phyloP scores from a whole-genome alignment of 140 eudicot genomes.

The Erigeron philadelphicus region DNA sequence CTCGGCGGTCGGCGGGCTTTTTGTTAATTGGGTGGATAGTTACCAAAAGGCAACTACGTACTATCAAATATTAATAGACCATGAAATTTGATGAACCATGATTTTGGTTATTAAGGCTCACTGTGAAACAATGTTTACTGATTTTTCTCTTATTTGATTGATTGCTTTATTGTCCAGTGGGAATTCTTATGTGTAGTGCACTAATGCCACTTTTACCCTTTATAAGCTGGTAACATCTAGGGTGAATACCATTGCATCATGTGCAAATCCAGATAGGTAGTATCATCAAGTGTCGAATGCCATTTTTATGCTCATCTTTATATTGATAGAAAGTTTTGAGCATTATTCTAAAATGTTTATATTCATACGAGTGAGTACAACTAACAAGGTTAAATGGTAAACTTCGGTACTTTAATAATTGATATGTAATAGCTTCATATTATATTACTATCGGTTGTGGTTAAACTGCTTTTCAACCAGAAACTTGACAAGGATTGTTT shows the following conservation, averaged over 20 bases:
- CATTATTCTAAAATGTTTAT: no score
- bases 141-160: no score
- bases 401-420: not conserved
- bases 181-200: no score
- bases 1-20: no score
- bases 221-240: not conserved
- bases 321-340: conserved; percentile 4
- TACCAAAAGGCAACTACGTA: no score
- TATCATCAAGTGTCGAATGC: not conserved
- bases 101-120: no score
- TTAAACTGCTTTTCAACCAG: not conserved
- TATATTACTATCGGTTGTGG: not conserved
- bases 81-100: no score
- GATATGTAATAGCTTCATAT: not conserved
- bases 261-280: not conserved
- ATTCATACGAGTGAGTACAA: no score
- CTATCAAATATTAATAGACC: no score
- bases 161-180: no score
- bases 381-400: not conserved
- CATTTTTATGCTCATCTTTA: not conserved
- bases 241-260: not conserved
- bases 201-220: not conserved
- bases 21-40: no score
- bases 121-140: no score
- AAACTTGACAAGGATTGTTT: conserved; percentile 19